Base-by-base conservation (phyloP, 805 yeast species). In the Nakazawaea anatomiae region DNA sequence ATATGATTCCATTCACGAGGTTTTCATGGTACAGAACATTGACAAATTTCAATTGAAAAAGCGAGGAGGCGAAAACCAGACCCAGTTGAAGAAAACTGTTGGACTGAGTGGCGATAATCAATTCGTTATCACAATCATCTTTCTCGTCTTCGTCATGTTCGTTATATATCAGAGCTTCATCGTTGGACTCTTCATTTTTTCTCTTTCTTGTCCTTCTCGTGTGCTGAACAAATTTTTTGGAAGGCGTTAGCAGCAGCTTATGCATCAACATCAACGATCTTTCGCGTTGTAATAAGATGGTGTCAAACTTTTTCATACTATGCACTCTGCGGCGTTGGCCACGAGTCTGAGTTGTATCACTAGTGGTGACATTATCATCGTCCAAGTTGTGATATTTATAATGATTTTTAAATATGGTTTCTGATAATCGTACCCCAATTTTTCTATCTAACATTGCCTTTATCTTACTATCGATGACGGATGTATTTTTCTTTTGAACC, bases 41-140 rank as follows among this genome's bases (percentile, higher is more conserved):
- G 7, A 32, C 30, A 12, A 49, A 48, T n/a, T 32, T 18, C 18
- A 43, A 12, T 11, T 34, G 18, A 8, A 43, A 39, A 31, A 14
- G n/a, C 10, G 44, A 18, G 5, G 42, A 36, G 6, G 9, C 12
- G 42, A 49, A 44, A n/a, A 12, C 18, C 27, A 42, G 28, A 3
- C 52, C 52, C 27, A 38, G 11, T 40, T 40, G 48, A 3, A 49
- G n/a, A 25, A 44, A 49, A 44, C 52, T 49, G 31, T 34, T 49
- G 6, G 10, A 28, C 18, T 29, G 38, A n/a, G 27, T 6, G 5
- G 42, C 29, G 9, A 18, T 28, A 4, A 29, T n/a, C 5, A n/a
- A 9, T 2, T 28, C 27, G 6, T 45, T 36, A 25, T 28, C 10
- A 12, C 38, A 42, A 11, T 40, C 50, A 27, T 40, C 35, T 32